A percentile compares a stretch with the other conserved stretches of the same genome.
phyloP scores from a whole-genome alignment of 768 basidiomycete species.

The Boletus bicolor region DNA sequence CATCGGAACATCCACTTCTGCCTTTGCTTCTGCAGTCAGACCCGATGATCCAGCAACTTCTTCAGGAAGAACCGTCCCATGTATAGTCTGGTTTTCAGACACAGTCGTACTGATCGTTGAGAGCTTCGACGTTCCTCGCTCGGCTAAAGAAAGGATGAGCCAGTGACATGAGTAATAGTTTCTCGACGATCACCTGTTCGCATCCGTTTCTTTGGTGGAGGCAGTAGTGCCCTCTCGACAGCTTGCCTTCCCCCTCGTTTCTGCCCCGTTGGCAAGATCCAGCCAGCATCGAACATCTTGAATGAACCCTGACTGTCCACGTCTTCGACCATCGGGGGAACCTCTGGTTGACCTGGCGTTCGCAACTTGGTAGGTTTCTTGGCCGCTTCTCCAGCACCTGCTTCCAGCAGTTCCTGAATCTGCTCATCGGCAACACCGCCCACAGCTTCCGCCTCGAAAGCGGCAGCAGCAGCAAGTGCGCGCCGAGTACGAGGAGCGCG shows the following conservation, averaged over 20 bases:
- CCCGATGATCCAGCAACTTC: slow-evolving; percentile 28
- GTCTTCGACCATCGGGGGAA: slow-evolving; percentile 61
- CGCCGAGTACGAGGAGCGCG: slow-evolving; percentile 50
- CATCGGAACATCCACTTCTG: slow-evolving; percentile 16
- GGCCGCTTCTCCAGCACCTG: slow-evolving; percentile 8
- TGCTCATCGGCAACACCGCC: slow-evolving; percentile 14
- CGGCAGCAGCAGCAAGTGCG: slow-evolving; percentile 39
- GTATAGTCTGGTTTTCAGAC: slow-evolving; percentile 44
- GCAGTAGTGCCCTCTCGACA: slow-evolving; percentile 42
- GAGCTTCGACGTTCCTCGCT: slow-evolving; percentile 41
- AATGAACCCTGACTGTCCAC: slow-evolving; percentile 75
- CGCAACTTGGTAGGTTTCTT: slow-evolving; percentile 32
- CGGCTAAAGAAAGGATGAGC: slow-evolving; percentile 4
- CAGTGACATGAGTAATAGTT: background rate
- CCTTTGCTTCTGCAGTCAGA: slow-evolving; percentile 17
- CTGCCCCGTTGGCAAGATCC: slow-evolving; percentile 79
- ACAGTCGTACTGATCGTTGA: slow-evolving; percentile 46
- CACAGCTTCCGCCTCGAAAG: slow-evolving; percentile 42
- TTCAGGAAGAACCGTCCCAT: slow-evolving; percentile 22
- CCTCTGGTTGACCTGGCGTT: slow-evolving; percentile 30
- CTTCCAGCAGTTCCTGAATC: slow-evolving; percentile 1
- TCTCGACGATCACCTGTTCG: slow-evolving; percentile 39
- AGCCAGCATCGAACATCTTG: slow-evolving; percentile 79
- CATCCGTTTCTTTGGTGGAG: slow-evolving; percentile 54
- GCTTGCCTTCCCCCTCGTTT: slow-evolving; percentile 57